These are phyloP conservation scores for Rhodamnia argentea DNA, from an alignment of 345 rosid species.

Conservation along the genomic window DNA sequence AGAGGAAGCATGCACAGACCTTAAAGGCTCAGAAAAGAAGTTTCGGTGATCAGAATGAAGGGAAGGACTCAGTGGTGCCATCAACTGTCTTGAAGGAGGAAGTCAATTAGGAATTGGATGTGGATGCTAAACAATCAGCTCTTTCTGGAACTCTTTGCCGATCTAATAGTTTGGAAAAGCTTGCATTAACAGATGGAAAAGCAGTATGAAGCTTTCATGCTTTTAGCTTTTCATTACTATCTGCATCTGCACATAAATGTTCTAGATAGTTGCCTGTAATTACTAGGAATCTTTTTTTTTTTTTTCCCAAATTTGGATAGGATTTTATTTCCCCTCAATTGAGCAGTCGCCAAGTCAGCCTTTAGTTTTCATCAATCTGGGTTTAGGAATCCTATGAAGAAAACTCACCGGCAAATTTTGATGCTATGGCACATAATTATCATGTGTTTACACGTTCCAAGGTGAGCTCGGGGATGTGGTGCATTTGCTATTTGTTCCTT, in stretches of 20 bases:
- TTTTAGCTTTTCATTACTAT: not conserved
- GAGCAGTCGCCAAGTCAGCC: conserved; percentile 87
- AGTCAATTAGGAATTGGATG: conserved; percentile 14
- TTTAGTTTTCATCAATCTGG: conserved; percentile 89
- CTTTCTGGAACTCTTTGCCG: conserved; percentile 15
- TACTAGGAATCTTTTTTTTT: not conserved
- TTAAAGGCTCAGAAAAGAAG: conserved; percentile 16
- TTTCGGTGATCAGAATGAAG: conserved; percentile 33
- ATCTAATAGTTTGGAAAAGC: conserved; percentile 37
- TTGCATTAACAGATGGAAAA: conserved; percentile 37
- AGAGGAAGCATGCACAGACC: conserved; percentile 8
- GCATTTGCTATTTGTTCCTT: not conserved
- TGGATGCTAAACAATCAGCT: conserved; percentile 13
- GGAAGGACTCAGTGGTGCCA: conserved; percentile 19
- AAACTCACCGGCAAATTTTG: conserved; percentile 77
- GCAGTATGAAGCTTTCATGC: conserved; percentile 22
- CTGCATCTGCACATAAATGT: not conserved
- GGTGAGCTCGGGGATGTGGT: conserved; percentile 32
- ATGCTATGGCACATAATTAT: conserved; percentile 74
- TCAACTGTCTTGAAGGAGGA: conserved; percentile 26
- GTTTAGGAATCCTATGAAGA: conserved; percentile 63
- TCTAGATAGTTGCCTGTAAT: not conserved
- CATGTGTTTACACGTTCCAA: conserved; percentile 65
- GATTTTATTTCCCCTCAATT: conserved; percentile 60
- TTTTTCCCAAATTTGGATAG: not conserved